These are phyloP conservation scores for Chaetomium tenue DNA, from an alignment of 495 filamentous ascomycete species.

Conservation along the genomic window DNA sequence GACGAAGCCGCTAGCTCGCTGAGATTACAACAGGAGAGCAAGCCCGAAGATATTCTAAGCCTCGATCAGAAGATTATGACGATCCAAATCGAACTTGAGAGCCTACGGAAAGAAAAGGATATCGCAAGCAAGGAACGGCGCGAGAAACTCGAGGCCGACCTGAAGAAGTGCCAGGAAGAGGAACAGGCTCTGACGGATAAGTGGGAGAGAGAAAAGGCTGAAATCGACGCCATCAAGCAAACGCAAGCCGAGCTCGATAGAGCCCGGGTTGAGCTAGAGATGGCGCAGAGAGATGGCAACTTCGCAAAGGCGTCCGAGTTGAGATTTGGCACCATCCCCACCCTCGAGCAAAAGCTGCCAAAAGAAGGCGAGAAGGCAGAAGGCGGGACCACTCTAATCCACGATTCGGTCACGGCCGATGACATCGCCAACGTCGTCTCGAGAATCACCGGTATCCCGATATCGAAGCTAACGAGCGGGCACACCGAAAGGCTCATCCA, in stretches of 20 bases:
- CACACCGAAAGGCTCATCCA: conserved; percentile 88
- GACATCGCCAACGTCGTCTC: conserved; percentile 93
- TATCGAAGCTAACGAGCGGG: conserved; percentile 84
- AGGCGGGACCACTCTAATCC: conserved; percentile 63
- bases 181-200: conserved; percentile 62
- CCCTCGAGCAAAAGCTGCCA: conserved; percentile 73
- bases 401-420: conserved; percentile 89
- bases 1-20: conserved; percentile 93
- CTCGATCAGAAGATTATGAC: conserved; percentile 95
- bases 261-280: conserved; percentile 79
- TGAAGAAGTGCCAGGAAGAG: conserved; percentile 74
- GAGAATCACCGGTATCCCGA: conserved; percentile 85
- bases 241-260: conserved; percentile 81
- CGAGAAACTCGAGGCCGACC: conserved; percentile 71
- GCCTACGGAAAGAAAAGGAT: conserved; percentile 91
- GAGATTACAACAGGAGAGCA: conserved; percentile 92
- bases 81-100: conserved; percentile 95
- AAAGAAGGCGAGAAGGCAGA: conserved; percentile 59
- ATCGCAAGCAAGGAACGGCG: conserved; percentile 82
- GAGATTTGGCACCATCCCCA: conserved; percentile 80
- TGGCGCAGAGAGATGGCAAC: conserved; percentile 85
- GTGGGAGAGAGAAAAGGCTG: conserved; percentile 86
- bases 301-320: conserved; percentile 86
- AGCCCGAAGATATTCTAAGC: conserved; percentile 86
- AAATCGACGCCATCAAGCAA: conserved; percentile 81